phyloP scores from a whole-genome alignment of 140 eudicot species.

The Stevia rebaudiana region DNA sequence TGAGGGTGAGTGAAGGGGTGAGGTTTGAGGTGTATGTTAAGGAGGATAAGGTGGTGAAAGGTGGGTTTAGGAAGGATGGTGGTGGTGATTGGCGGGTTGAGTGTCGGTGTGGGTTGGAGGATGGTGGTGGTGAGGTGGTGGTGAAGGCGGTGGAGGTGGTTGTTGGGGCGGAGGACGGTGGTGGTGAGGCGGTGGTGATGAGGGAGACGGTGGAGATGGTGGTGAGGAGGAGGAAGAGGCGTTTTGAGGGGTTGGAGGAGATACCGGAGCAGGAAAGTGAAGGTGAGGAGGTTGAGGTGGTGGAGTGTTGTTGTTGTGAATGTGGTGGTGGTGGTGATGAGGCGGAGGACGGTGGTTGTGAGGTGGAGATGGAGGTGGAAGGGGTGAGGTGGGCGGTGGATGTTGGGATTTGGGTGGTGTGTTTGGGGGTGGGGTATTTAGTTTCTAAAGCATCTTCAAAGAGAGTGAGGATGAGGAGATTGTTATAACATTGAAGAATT shows the following conservation, averaged over 20 bases:
- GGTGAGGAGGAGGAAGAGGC: slow-evolving; percentile 39
- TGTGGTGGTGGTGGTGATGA: slow-evolving; percentile 18
- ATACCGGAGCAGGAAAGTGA: slow-evolving; percentile 61
- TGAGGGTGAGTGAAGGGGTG: slow-evolving; percentile 59
- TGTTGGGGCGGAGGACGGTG: slow-evolving; percentile 38
- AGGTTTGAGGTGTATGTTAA: slow-evolving; percentile 57
- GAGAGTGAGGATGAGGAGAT: slow-evolving; percentile 29
- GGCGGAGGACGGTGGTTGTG: slow-evolving; percentile 26
- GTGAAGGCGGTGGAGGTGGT: slow-evolving; percentile 45
- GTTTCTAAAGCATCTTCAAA: slow-evolving; percentile 62
- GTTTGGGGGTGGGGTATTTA: slow-evolving; percentile 78
- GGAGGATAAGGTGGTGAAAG: slow-evolving; percentile 55
- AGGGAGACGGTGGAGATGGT: slow-evolving; percentile 44
- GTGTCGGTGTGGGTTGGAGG: slow-evolving; percentile 38
- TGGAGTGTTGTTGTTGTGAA: slow-evolving; percentile 33
- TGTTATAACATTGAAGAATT: not conserved
- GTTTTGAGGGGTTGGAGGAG: slow-evolving; percentile 53
- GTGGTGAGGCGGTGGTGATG: slow-evolving; percentile 24
- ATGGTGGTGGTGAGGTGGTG: slow-evolving; percentile 20
- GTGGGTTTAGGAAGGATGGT: slow-evolving; percentile 52
- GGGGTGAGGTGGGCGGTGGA: slow-evolving; percentile 87
- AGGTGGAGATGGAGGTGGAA: slow-evolving; percentile 44
- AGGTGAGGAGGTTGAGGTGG: slow-evolving; percentile 27
- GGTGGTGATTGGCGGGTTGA: slow-evolving; percentile 59
- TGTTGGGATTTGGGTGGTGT: slow-evolving; percentile 84